Conservation (phyloP, 306 rosid species). For the Cucumis hystrix region DNA sequence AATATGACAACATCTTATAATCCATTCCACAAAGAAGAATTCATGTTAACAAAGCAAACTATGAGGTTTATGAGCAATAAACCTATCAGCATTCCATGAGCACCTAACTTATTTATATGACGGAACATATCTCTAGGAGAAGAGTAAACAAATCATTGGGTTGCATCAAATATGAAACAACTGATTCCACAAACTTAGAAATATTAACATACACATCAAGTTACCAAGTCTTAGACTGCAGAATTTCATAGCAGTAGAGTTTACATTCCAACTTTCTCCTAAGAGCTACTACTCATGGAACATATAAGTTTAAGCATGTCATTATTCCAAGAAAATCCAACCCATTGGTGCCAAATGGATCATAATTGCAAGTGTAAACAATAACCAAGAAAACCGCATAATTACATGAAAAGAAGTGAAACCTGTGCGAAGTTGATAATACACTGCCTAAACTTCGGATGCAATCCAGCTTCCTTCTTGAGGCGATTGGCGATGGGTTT, state of each 20-base stretch:
- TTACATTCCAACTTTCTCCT: not conserved
- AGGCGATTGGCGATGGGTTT: constrained; percentile 34
- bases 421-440: constrained; percentile 37
- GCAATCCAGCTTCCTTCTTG: constrained; percentile 36
- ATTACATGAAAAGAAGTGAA: not conserved
- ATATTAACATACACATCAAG: not conserved
- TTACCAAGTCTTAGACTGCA: not conserved
- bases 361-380: not conserved
- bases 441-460: constrained; percentile 26
- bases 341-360: not conserved
- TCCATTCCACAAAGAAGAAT: not conserved
- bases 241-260: not conserved
- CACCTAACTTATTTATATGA: not conserved
- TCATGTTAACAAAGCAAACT: not conserved
- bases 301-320: not conserved
- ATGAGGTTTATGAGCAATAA: not conserved
- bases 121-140: not conserved
- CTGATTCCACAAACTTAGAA: not conserved
- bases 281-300: not conserved
- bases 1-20: not conserved
- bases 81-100: not conserved
- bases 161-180: not conserved
- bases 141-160: not conserved
- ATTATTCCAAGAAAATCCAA: not conserved
- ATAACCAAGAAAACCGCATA: not conserved